Evolutionary conservation across 2,329 filamentous ascomycete genomes (phyloP), one percentile per base, ranked within the genome.

Genomic region (Pseudogymnoascus sp.): DNA sequence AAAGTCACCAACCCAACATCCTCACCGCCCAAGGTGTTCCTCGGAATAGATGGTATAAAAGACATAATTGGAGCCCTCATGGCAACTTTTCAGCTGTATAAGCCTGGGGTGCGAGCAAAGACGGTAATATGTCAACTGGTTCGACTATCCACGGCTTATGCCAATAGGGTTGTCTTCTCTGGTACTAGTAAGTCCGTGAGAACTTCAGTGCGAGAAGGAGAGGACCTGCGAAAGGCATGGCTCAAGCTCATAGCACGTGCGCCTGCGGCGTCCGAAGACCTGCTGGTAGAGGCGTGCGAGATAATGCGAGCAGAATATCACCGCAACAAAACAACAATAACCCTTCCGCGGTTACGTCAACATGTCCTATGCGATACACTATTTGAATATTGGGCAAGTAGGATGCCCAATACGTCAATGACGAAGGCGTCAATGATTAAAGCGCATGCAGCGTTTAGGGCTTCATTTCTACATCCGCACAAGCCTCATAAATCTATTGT

Each of bases 321-420:
- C 26, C 3, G 14, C 7, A 6, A 38, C 43, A 21, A 62, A 16
- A n/a, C n/a, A 55, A 55, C n/a, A 55, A 55, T 55, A 33, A 33
- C 26, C n/a, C 49, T 55, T 33, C 49, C 49, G 29, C 37, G n/a
- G 65, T 14, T 66, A 6, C 43, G 45, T 8, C 26, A n/a, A 19
- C 23, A 59, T 12, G 60, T 52, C 31, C 52, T 41, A n/a, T 41
- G 61, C 49, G 49, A 62, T 12, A 35, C 65, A 16, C 26, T 66
- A 2, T 63, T 72, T 26, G 58, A 63, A 21, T 66, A 65, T 37
- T 71, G 69, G 70, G 65, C 64, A 14, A 64, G 60, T 33, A 68
- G 64, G 45, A 61, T 52, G 4, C 19, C 58, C 26, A 23, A 69
- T 3, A 41, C 33, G 19, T 52, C 23, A 26, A 26, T 26, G 23